phyloP scores from a whole-genome alignment of 352 stramenopile genomes.

The Phytophthora fragariae region DNA sequence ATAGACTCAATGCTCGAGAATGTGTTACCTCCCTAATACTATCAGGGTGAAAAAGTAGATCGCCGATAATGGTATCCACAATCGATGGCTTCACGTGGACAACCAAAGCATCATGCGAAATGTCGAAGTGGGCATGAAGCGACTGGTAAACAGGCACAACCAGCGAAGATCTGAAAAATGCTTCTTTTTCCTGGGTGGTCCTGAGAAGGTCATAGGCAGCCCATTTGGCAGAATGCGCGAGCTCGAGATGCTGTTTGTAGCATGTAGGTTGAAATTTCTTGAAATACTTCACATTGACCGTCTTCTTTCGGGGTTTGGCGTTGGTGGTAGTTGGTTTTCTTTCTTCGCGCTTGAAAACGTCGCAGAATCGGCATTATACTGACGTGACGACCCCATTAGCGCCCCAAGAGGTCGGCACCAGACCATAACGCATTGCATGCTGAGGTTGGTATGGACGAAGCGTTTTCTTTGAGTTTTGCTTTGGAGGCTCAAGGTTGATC shows the following conservation, averaged over 20 bases:
- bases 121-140: not conserved
- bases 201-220: not conserved
- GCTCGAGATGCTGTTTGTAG: not conserved
- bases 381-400: not conserved
- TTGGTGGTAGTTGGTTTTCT: not conserved
- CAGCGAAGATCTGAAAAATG: not conserved
- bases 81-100: not conserved
- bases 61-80: not conserved
- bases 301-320: not conserved
- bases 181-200: not conserved
- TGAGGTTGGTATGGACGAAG: not conserved
- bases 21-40: not conserved
- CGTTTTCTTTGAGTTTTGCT: not conserved
- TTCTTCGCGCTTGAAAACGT: not conserved
- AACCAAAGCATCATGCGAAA: not conserved
- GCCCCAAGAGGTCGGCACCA: not conserved
- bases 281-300: not conserved
- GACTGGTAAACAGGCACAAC: not conserved
- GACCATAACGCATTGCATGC: not conserved
- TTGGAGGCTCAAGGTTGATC: not conserved
- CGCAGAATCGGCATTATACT: not conserved
- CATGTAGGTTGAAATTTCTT: not conserved
- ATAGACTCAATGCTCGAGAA: not conserved
- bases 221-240: not conserved
- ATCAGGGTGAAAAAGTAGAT: not conserved